phyloP scores from a whole-genome alignment of 495 filamentous ascomycete species.

The Penicillium pulvis region DNA sequence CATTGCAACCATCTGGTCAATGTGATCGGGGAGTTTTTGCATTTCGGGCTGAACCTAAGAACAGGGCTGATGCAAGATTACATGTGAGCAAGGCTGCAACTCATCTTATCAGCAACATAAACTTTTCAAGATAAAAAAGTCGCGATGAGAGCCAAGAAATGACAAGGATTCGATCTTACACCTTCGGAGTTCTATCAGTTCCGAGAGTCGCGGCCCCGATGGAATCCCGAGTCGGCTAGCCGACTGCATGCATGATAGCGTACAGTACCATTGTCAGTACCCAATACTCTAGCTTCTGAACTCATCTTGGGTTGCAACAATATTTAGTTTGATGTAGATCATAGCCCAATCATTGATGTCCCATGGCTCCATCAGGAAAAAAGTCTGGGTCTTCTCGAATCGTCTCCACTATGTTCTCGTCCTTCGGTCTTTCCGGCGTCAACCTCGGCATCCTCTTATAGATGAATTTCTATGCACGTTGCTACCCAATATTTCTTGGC shows the following conservation, averaged over 20 bases:
- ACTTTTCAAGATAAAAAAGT: not conserved
- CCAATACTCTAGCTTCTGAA: not conserved
- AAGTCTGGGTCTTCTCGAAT: not conserved
- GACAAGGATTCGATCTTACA: not conserved
- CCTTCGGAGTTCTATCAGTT: not conserved
- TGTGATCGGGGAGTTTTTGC: not conserved
- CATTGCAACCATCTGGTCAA: constrained; percentile 2
- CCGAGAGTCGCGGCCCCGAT: constrained; percentile 1
- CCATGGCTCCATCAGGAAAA: not conserved
- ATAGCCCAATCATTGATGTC: not conserved
- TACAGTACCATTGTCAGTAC: not conserved
- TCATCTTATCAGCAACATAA: not conserved
- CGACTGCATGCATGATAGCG: constrained; percentile 11
- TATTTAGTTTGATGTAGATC: not conserved
- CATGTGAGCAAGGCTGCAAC: not conserved
- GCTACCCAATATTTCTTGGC: not conserved
- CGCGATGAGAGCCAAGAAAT: not conserved
- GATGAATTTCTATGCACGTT: not conserved
- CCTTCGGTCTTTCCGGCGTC: not conserved
- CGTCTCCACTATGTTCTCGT: not conserved
- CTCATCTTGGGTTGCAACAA: not conserved
- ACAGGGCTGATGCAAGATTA: not conserved
- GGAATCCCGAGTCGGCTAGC: constrained; percentile 28
- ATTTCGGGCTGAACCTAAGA: constrained; percentile 1
- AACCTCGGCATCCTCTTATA: not conserved